Evolutionary conservation across 2,329 filamentous ascomycete species (phyloP).

Genomic region (Ceratocystis albifundus): DNA sequence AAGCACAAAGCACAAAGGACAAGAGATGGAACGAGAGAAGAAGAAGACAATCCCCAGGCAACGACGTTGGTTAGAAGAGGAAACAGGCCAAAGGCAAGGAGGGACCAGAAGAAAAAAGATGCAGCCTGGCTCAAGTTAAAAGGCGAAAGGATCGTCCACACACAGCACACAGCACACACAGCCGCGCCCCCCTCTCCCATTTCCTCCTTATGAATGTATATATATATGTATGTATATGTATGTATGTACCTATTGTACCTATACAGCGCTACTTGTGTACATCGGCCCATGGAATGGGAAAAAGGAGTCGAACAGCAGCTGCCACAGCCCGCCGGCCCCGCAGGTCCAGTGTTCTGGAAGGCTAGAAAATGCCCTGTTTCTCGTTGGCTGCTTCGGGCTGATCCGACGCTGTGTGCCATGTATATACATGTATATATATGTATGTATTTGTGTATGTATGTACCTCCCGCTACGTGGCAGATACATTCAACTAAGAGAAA

Average conservation of each 20-base stretch:
- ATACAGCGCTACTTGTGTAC: background rate
- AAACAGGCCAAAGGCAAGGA: background rate
- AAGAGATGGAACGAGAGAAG: background rate
- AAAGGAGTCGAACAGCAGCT: background rate
- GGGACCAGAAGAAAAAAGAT: constrained; percentile 15
- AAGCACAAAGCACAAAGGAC: too few species aligned
- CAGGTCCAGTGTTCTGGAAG: too few species aligned
- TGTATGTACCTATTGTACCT: too few species aligned
- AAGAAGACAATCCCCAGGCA: background rate
- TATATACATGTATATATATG: background rate
- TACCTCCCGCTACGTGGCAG: background rate
- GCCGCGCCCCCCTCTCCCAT: background rate
- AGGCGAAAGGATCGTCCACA: constrained; percentile 11
- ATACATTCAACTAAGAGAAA: too few species aligned
- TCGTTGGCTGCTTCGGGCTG: background rate
- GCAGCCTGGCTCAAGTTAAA: constrained; percentile 6
- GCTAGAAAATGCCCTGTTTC: background rate
- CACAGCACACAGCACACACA: too few species aligned
- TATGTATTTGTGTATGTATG: background rate
- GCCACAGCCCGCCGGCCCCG: too few species aligned
- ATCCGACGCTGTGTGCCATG: background rate
- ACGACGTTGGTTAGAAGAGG: background rate
- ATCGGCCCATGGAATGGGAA: background rate
- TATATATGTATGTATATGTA: background rate
- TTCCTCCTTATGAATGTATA: background rate